Base-by-base conservation (phyloP, 495 filamentous ascomycete species). In the Trichoderma erinaceum region DNA sequence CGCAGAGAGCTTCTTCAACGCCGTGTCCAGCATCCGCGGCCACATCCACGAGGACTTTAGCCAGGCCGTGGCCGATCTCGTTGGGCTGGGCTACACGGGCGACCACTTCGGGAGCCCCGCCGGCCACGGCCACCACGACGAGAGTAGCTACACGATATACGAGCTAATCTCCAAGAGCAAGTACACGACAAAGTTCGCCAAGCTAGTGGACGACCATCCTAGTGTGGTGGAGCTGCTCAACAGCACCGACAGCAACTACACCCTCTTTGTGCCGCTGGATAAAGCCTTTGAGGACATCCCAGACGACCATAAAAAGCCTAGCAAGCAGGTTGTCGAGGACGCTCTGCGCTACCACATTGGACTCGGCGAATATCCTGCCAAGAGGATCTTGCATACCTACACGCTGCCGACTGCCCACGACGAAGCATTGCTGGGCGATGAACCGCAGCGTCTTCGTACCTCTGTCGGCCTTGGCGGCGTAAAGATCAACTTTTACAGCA, bases 181-280 rank as follows among this genome's bases (percentile, higher is more conserved):
- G 69, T 85, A 91, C 76, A 92, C 89, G 27, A 88, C 85, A 43
- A 91, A 87, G 78, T 84, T 95, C 23, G 86, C 88, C 16, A 81
- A 87, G 70, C 79, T 93, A 48, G 83, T 95, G 74, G 80, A 87
- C 67, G 80, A 89, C 66, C 85, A 88, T 73, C 76, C 82, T 3
- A 84, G 91, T 38, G 76, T 96, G 3, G 85, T 91, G 29, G 71
- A 87, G 29, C 71, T 84, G n/a, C 84, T 96, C 44, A 92, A 93
- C 73, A 82, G 85, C 68, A 91, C 88, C 12, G 71, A 78, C n/a
- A 77, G 82, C 25, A 92, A 93, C 71, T 83, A 87, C 71, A 94
- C 92, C 1, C 75, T 91, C 70, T 94, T 96, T 71, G 89, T 88
- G 16, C 90, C 91, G 4, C 84, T 84, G 3, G 87, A 95, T 73